These are phyloP conservation scores for Trichoderma koningii DNA, from an alignment of 2,329 filamentous ascomycete species.

Conservation along the genomic window DNA sequence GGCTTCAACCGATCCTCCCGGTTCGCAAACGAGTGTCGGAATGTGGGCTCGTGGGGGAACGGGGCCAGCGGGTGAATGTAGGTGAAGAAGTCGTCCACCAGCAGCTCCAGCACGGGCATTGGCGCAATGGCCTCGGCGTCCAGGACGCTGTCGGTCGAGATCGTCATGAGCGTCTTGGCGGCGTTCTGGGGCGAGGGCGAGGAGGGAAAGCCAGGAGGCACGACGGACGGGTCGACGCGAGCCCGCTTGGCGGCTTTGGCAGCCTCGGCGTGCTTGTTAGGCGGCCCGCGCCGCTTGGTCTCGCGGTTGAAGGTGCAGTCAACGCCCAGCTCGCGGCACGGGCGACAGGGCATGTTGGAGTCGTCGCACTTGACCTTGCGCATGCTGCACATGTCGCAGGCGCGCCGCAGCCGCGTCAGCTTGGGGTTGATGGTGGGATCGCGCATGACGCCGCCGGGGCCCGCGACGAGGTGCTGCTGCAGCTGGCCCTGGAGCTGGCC, in stretches of 20 bases:
- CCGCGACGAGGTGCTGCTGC: conserved; percentile 28
- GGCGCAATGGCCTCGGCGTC: conserved; percentile 72
- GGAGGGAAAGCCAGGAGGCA: conserved; percentile 33
- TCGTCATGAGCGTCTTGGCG: conserved; percentile 53
- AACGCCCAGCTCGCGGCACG: conserved; percentile 58
- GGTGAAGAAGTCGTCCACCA: conserved; percentile 81
- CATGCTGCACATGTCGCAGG: conserved; percentile 64
- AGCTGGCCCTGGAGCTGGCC: conserved; percentile 27
- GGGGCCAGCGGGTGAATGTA: conserved; percentile 77
- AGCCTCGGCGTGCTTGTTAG: conserved; percentile 61
- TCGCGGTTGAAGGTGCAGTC: conserved; percentile 60
- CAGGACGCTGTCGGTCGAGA: conserved; percentile 45
- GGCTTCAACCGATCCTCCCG: conserved; percentile 67
- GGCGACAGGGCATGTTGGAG: conserved; percentile 56
- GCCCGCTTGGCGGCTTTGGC: conserved; percentile 56
- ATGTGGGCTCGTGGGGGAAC: conserved; percentile 78
- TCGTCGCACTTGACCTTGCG: conserved; percentile 65
- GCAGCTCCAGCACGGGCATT: conserved; percentile 64
- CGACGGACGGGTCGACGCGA: conserved; percentile 40
- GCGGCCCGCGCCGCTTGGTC: conserved; percentile 60
- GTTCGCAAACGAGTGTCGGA: conserved; percentile 66
- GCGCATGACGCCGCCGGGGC: conserved; percentile 35
- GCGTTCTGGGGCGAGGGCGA: conserved; percentile 50
- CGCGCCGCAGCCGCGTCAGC: conserved; percentile 58
- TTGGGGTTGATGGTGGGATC: conserved; percentile 52